Base-by-base conservation (phyloP, 306 rosid genomes). In the Parietaria judaica region DNA sequence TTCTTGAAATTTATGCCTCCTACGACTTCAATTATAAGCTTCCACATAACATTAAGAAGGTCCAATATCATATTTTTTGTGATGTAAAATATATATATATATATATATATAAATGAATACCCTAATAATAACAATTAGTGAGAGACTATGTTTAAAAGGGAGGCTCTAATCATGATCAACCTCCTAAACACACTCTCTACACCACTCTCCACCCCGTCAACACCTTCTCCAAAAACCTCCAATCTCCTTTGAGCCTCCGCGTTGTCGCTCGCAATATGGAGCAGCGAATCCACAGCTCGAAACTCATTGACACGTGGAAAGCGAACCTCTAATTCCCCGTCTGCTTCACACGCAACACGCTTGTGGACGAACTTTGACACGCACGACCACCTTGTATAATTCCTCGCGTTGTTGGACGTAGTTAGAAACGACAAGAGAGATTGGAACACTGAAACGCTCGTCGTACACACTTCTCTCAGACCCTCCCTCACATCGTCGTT, bases 141-240 rank as follows among this genome's bases (percentile, higher is more conserved):
- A 53, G 87, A 76, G 58, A 79, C 57, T 63, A 75, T 74, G 77
- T 86, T 89, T 70, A 84, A 70, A 59, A 89, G 83, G 6, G 62
- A 68, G 54, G 81, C 68, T 75, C 97, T 89, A 0, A 78, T 68
- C 58, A 74, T 89, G 4, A 86, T 75, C 80, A 89, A 66, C 36
- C 65, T 55, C 79, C 86, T 82, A 62, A 80, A 86, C 45, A 86
- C 23, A 7, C 36, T 70, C 56, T 79, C 87, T 72, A 89, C 53
- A 6, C 78, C 77, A 64, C 61, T 82, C 68, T 84, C 95, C 36
- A 86, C 31, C 48, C 61, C 71, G 71, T 82, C 84, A 64, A 78
- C 72, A 41, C 74, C 67, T 36, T 59, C 70, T 56, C 82, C 89
- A 77, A 80, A 82, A 67, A 61, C 79, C 73, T 80, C 71, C 70